Evolutionary conservation across 2,329 filamentous ascomycete species (phyloP).

Genomic region (Dactylellina leptospora): DNA sequence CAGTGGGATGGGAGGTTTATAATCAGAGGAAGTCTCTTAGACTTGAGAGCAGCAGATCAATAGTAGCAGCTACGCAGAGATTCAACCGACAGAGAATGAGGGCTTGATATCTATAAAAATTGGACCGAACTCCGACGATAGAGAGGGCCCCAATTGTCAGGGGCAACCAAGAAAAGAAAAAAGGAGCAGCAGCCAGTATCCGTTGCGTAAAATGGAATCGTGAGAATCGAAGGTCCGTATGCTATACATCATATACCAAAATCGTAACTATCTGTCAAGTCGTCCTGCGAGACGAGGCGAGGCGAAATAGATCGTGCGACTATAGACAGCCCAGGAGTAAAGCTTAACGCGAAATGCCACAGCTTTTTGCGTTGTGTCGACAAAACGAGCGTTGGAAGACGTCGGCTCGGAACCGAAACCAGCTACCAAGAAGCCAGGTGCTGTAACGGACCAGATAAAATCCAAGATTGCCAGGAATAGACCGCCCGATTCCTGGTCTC

Average conservation of each 20-base stretch:
- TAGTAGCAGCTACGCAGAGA: background rate
- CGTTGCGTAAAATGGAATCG: background rate
- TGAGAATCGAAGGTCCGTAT: background rate
- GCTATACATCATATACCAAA: slow-evolving; percentile 8
- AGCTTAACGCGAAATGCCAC: slow-evolving; percentile 30
- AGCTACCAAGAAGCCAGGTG: no score
- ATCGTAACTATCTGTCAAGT: background rate
- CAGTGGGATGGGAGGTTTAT: no score
- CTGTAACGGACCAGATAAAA: no score
- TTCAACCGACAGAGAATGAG: background rate
- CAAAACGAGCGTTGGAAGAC: slow-evolving; percentile 16
- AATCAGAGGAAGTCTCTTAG: background rate
- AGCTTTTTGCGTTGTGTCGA: slow-evolving; percentile 34
- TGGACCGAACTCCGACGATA: background rate
- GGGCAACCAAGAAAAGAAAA: background rate
- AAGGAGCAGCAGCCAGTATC: background rate
- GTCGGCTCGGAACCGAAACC: background rate
- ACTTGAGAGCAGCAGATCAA: background rate
- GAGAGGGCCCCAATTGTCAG: background rate
- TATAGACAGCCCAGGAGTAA: background rate
- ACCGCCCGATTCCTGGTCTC: slow-evolving; percentile 30
- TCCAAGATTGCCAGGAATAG: slow-evolving; percentile 9
- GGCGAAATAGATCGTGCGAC: background rate
- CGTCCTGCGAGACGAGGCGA: background rate
- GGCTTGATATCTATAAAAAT: background rate